Evolutionary conservation across 1,284 basidiomycete genomes (phyloP), one percentile per base, ranked within the genome.

Genomic region (Malassezia obtusa): DNA sequence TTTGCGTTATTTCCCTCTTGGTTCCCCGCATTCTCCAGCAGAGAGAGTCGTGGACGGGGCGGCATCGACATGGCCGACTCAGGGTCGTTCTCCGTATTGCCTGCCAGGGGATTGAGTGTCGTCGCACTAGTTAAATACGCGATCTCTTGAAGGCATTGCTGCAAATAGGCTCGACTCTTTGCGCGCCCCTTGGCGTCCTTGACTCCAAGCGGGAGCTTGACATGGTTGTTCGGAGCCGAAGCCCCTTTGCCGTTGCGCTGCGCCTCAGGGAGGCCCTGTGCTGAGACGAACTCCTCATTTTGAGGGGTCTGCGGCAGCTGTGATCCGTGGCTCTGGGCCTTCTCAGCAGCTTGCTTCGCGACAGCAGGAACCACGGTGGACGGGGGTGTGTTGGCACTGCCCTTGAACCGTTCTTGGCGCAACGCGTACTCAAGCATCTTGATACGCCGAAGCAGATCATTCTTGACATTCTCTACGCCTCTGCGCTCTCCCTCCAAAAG

Each of bases 71-170:
- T 24, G 1, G 36, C 30, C 26, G n/a, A 15, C 17, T 36, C 39
- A 1, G 37, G 1, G 10, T 53, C 39, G 33, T 21, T 15, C 5
- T 38, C 32, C 3, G 25, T 14, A 8, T 39, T 57, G 39, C 67
- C 63, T 0, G 63, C 58, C 31, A 99, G 79, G 32, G 92, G 94
- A 74, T 99, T 99, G 79, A 98, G 84, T 3, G 92, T 91, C 71
- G 92, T 86, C 1, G 89, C 84, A 2, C 90, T 95, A 0, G 92
- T 99, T 48, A 99, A 79, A 75, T 99, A 98, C 8, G 89, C 87
- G 64, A 98, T 89, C 79, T 98, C 92, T 77, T 96, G 92, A 32
- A 98, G 78, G 76, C 94, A 94, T 77, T 98, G 92, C 76, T 98
- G 96, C 63, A 99, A 81, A 75, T 96, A 99, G 60, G 98, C 94